Base-by-base conservation (phyloP, 2,329 filamentous ascomycete species). In the Diaporthe sp. region DNA sequence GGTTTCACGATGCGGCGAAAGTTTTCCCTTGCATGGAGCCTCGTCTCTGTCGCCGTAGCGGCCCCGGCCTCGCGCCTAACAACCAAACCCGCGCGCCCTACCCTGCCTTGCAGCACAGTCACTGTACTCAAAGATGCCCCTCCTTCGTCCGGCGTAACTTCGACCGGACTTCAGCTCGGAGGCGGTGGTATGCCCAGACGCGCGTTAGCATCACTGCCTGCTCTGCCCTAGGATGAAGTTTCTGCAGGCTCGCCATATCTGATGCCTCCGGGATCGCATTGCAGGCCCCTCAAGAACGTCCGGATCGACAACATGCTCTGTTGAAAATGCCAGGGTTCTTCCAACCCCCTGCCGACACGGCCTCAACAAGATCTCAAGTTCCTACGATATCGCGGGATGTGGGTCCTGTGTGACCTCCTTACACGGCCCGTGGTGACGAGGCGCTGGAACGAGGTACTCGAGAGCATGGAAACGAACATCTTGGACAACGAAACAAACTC, bases 1-100 rank as follows among this genome's bases (percentile, higher is more conserved):
- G 32, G 56, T 39, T 53, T 55, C 30, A 51, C 55, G 69, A 71
- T 51, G 70, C 56, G 56, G 39, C 70, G 56, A 71, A 51, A 63
- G 44, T 63, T 71, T 71, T n/a, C 70, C 70, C 70, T 71, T 63
- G 44, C 70, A 68, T 68, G 56, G 56, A 59, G 35, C 56, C 44
- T 71, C 32, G 19, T 27, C 37, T 35, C n/a, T 39, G 8, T 37
- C 69, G 55, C 44, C 42, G 10, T 39, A 58, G 53, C 27, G 35
- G 30, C 51, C 69, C 32, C 53, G 37, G 44, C 44, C 69, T 59
- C 44, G 55, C 42, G 44, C 44, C 32, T 71, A 44, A 27, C 55
- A 15, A n/a, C 44, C 2, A 68, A 53, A 27, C 44, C 22, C 63
- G 32, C 32, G 17, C 32, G 30, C 30, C 63, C n/a, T 37, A 15